Conservation (phyloP, 805 yeast species). For the Pichia cephalocereana region DNA sequence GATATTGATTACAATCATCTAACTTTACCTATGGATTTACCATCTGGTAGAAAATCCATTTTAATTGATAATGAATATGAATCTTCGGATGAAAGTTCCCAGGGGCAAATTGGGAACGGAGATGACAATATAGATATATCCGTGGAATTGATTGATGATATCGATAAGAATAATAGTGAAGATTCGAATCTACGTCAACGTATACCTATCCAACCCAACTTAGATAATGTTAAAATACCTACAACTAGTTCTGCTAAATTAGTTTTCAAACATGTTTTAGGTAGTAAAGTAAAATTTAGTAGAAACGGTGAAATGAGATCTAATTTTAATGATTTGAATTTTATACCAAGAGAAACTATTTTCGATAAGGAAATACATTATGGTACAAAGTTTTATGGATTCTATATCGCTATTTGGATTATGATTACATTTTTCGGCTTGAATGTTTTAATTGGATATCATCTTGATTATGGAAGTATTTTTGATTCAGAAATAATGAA, state of each 20-base stretch:
- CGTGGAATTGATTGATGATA: background rate
- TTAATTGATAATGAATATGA: background rate
- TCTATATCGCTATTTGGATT: slow-evolving; percentile 76
- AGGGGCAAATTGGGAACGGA: background rate
- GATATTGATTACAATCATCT: background rate
- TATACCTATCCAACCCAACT: no score
- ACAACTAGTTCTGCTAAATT: background rate
- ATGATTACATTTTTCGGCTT: slow-evolving; percentile 46
- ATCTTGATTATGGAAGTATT: slow-evolving; percentile 34
- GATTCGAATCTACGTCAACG: background rate
- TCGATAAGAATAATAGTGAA: background rate
- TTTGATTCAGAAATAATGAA: slow-evolving; percentile 45
- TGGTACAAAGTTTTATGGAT: slow-evolving; percentile 57
- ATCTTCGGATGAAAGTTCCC: background rate
- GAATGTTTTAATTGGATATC: slow-evolving; percentile 46
- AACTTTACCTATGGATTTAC: background rate
- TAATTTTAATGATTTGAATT: slow-evolving; percentile 46
- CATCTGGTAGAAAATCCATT: background rate
- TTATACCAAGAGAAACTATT: slow-evolving; percentile 35
- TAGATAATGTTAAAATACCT: background rate
- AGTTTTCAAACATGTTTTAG: slow-evolving; percentile 1
- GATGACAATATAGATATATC: background rate
- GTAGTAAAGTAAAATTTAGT: slow-evolving; percentile 13
- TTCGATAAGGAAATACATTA: slow-evolving; percentile 42
- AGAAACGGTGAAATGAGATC: slow-evolving; percentile 34